These are phyloP conservation scores for Aspergillus puulaauensis DNA, from an alignment of 2,329 filamentous ascomycete species.

Conservation along the genomic window DNA sequence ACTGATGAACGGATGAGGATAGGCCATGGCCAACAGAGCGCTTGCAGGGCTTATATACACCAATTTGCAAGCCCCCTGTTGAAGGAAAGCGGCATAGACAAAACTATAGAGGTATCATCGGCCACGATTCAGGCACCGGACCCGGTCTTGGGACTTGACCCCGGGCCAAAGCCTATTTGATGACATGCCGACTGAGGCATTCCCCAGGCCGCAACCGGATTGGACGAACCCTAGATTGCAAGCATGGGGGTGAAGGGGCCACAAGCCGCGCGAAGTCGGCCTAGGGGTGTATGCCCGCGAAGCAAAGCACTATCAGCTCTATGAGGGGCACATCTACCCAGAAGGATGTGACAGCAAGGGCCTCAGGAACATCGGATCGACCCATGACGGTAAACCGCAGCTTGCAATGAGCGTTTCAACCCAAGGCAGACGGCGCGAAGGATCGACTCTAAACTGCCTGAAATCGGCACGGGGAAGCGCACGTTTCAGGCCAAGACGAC, in stretches of 20 bases:
- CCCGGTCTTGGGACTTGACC: conserved; percentile 22
- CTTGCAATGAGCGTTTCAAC: neutral
- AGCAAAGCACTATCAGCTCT: neutral
- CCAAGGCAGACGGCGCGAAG: neutral
- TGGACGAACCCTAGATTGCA: neutral
- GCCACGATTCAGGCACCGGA: conserved; percentile 28
- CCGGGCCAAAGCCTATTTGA: neutral
- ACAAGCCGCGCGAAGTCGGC: neutral
- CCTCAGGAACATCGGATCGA: neutral
- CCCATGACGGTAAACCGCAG: neutral
- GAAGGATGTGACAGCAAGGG: neutral
- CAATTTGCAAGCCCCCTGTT: neutral
- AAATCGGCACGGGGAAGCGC: neutral
- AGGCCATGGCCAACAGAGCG: neutral
- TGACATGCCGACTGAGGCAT: neutral
- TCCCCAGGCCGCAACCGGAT: neutral
- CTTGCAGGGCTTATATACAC: conserved; percentile 9
- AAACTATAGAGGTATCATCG: conserved; percentile 17
- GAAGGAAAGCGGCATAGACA: neutral
- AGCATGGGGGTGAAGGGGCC: neutral
- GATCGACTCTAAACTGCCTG: neutral
- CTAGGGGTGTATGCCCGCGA: neutral
- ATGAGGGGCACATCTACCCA: neutral
- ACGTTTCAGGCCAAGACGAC: neutral
- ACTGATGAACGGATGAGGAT: neutral